Evolutionary conservation across 257 asterid genomes (phyloP).

Genomic region (Solanum rostratum): DNA sequence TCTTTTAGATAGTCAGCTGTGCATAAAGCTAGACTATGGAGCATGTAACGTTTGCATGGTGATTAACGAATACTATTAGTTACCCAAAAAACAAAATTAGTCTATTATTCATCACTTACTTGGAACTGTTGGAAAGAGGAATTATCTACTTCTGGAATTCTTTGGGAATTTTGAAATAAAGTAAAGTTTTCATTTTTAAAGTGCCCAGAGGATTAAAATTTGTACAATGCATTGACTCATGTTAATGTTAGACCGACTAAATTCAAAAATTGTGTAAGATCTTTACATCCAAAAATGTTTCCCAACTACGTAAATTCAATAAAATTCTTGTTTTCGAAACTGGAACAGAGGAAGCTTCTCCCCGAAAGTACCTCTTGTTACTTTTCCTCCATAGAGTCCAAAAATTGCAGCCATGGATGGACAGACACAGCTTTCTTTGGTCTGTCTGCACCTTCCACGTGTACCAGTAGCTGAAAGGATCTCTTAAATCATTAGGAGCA

Average conservation of each 20-base stretch:
- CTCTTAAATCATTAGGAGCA: background rate
- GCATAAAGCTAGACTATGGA: background rate
- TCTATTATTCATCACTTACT: background rate
- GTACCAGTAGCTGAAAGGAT: background rate
- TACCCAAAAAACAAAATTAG: background rate
- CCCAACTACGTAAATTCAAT: background rate
- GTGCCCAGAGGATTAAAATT: background rate
- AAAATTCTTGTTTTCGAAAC: background rate
- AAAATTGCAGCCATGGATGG: background rate
- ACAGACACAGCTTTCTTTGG: background rate
- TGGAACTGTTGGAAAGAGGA: background rate
- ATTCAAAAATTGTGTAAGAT: background rate
- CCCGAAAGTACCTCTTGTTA: background rate
- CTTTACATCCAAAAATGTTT: background rate
- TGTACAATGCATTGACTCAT: background rate
- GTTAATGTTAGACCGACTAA: background rate
- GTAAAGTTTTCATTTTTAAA: background rate
- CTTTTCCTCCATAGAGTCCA: background rate
- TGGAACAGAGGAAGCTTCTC: background rate
- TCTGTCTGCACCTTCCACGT: background rate
- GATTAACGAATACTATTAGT: no score
- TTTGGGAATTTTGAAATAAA: background rate
- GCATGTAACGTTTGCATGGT: background rate
- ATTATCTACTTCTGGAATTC: background rate
- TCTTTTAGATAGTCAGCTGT: no score